These are phyloP conservation scores for Phytopythium litorale DNA, from an alignment of 352 stramenopile species.

Conservation along the genomic window DNA sequence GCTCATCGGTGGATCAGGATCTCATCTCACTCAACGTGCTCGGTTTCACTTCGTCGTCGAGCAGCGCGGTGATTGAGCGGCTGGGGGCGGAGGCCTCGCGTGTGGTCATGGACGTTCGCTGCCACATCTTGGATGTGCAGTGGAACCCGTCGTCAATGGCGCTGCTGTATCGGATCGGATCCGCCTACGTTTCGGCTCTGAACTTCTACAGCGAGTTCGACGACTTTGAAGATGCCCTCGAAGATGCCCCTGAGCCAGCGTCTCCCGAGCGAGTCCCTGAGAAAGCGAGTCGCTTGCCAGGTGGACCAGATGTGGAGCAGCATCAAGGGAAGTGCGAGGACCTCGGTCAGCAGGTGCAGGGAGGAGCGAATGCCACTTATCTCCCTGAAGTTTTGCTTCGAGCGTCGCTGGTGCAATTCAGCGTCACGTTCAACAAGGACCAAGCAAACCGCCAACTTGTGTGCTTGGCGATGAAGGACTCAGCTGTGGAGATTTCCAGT, in stretches of 20 bases:
- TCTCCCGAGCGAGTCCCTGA: slow-evolving; percentile 1
- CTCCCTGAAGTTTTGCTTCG: slow-evolving; percentile 28
- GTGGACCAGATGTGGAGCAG: not conserved
- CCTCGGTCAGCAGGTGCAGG: not conserved
- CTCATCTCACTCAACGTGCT: slow-evolving; percentile 9
- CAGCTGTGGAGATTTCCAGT: slow-evolving; percentile 39
- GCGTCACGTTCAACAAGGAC: slow-evolving; percentile 84
- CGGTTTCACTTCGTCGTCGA: not conserved
- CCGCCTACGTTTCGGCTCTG: slow-evolving; percentile 49
- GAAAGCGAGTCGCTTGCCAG: not conserved
- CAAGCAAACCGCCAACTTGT: slow-evolving; percentile 62
- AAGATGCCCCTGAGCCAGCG: slow-evolving; percentile 11
- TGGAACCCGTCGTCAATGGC: slow-evolving; percentile 85
- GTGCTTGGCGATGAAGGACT: slow-evolving; percentile 51
- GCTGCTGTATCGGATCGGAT: slow-evolving; percentile 66
- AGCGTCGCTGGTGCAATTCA: slow-evolving; percentile 70
- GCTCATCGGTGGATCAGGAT: slow-evolving; percentile 9
- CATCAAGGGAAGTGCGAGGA: not conserved
- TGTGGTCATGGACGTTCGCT: slow-evolving; percentile 50
- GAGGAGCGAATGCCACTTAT: not conserved
- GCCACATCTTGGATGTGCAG: slow-evolving; percentile 72
- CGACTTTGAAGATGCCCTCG: slow-evolving; percentile 8
- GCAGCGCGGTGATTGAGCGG: not conserved
- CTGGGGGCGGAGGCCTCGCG: slow-evolving; percentile 15
- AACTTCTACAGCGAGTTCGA: slow-evolving; percentile 30